Evolutionary conservation across 345 rosid species (phyloP).

Genomic region (Turnera subulata): DNA sequence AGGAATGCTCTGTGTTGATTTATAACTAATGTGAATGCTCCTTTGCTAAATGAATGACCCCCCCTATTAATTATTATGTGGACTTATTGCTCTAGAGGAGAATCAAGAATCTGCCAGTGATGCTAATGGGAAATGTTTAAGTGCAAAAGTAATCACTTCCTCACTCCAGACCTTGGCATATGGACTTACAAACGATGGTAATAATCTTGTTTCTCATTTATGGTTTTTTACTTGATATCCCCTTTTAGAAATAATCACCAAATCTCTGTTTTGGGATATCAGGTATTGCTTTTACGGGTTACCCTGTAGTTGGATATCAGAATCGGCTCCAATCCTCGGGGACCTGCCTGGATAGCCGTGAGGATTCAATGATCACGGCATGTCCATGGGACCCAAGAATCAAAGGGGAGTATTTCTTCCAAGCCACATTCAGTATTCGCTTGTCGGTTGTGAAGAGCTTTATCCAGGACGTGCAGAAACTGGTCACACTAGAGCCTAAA

Average conservation of each 20-base stretch:
- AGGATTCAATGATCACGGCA: slow-evolving; percentile 50
- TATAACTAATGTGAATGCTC: background rate
- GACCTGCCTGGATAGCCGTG: slow-evolving; percentile 60
- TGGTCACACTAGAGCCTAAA: slow-evolving; percentile 39
- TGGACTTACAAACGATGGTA: slow-evolving; percentile 30
- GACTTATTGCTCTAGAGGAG: slow-evolving; percentile 16
- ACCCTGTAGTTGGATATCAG: slow-evolving; percentile 76
- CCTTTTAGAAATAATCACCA: too few species aligned
- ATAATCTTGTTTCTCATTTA: background rate
- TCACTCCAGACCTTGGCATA: slow-evolving; percentile 7
- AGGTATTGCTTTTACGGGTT: slow-evolving; percentile 58
- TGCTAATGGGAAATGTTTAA: slow-evolving; percentile 11
- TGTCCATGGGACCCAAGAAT: slow-evolving; percentile 80
- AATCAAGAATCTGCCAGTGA: slow-evolving; percentile 14
- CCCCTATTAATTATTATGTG: background rate
- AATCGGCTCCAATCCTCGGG: slow-evolving; percentile 74
- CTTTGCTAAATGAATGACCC: too few species aligned
- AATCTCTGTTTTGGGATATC: background rate
- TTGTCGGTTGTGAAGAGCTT: slow-evolving; percentile 46
- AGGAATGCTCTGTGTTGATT: background rate
- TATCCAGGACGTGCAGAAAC: slow-evolving; percentile 57
- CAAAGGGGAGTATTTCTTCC: slow-evolving; percentile 58
- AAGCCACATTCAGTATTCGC: slow-evolving; percentile 53
- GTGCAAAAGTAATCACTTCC: slow-evolving; percentile 11
- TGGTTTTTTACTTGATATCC: too few species aligned